A percentile compares a stretch with the other conserved stretches of the same genome.
phyloP scores from a whole-genome alignment of 768 basidiomycete species.

The Tephrocybe sp. region DNA sequence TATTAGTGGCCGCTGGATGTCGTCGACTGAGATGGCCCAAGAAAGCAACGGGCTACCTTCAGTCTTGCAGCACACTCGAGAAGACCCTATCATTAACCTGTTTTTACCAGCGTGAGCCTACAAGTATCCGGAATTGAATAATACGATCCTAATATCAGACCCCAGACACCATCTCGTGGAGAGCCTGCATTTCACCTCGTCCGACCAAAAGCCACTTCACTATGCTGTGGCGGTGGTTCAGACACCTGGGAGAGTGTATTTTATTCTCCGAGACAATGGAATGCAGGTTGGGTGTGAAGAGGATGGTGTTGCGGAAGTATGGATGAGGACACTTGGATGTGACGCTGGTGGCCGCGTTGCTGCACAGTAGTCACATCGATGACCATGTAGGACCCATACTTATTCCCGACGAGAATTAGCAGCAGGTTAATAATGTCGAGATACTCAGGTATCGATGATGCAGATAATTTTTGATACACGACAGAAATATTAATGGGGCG shows the following conservation, averaged over 20 bases:
- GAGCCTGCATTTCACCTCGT: slow-evolving; percentile 63
- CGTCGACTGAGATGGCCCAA: slow-evolving; percentile 68
- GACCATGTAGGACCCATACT: too few relatives aligned
- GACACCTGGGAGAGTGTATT: slow-evolving; percentile 68
- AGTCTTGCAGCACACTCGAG: slow-evolving; percentile 14
- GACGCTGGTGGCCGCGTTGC: slow-evolving; percentile 9
- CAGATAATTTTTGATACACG: too few relatives aligned
- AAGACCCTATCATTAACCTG: slow-evolving; percentile 42
- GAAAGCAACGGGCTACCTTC: slow-evolving; percentile 57
- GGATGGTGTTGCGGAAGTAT: slow-evolving; percentile 62
- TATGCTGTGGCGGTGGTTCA: slow-evolving; percentile 67
- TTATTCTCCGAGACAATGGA: slow-evolving; percentile 71
- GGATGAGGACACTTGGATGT: slow-evolving; percentile 62
- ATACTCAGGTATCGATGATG: too few relatives aligned
- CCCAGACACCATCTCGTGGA: slow-evolving; percentile 75
- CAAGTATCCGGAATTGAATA: background rate
- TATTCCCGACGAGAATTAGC: too few relatives aligned
- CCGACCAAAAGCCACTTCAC: slow-evolving; percentile 48
- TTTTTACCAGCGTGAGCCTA: slow-evolving; percentile 65
- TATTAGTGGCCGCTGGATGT: slow-evolving; percentile 70
- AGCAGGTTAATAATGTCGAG: too few relatives aligned
- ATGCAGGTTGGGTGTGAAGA: slow-evolving; percentile 79
- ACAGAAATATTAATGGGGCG: too few relatives aligned
- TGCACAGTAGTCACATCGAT: background rate
- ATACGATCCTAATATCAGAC: background rate